Base-by-base conservation (phyloP, 331 rosid species). In the Malus hybrid region DNA sequence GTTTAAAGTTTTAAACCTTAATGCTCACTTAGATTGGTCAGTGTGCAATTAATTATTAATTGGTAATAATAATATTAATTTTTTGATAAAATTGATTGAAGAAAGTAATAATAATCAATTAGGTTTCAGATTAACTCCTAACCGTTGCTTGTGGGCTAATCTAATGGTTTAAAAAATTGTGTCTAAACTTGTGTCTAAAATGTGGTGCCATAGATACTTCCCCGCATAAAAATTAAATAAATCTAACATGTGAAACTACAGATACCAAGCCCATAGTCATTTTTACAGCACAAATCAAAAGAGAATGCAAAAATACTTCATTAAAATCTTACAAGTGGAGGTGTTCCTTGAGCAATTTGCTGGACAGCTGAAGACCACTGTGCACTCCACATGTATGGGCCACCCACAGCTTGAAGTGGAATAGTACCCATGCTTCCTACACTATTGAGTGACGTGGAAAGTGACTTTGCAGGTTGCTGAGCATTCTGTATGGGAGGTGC, bases 301-400 rank as follows among this genome's bases (percentile, higher is more conserved):
- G 57, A 75, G 50, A 56, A 39, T 29, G 15, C 29, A 44, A 29
- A 60, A 31, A 34, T 24, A 42, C 69, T 19, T 69, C 27, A 59
- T 22, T 19, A 68, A 56, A 34, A 81, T 87, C 99, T 88, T 90
- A 94, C 99, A 44, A 94, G 96, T 73, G 99, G 96, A 85, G 99
- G 99, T 76, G 99, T 94, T 80, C 99, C 99, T 77, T 83, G 97
- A 69, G 99, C 90, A 81, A 94, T 94, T 66, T 76, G 80, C 82
- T 84, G 93, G 74, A 92, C 99, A 77, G 99, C 96, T 80, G 90
- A 81, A 83, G 89, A 87, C 97, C 99, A 94, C 75, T 85, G 89
- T 34, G 70, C 34, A 81, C 90, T 92, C 99, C 99, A 94, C 97
- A 94, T 86, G 82, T 94, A 94, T 65, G 99, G 99, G 75, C 99